A percentile compares a stretch with the other conserved stretches of the same genome.
These are phyloP conservation scores for Aspergillus asperescens DNA, from an alignment of 495 filamentous ascomycete species.

Conservation along the genomic window DNA sequence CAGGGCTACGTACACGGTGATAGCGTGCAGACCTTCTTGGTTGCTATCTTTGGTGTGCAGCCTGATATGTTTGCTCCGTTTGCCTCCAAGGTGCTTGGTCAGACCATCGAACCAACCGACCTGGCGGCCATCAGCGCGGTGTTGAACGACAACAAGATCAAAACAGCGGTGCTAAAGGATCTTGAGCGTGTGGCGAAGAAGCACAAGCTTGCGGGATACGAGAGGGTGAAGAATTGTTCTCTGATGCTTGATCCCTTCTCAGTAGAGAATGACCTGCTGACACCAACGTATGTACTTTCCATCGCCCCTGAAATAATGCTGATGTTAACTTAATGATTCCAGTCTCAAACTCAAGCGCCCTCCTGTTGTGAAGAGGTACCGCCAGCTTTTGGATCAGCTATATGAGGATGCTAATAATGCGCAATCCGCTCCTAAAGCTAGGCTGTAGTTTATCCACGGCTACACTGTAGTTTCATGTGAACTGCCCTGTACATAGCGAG, in stretches of 20 bases:
- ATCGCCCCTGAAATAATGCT: background rate
- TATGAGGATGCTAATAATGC: constrained; percentile 66
- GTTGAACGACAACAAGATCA: constrained; percentile 60
- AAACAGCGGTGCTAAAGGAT: constrained; percentile 68
- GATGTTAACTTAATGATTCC: constrained; percentile 29
- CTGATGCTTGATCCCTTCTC: constrained; percentile 86
- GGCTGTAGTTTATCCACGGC: constrained; percentile 28
- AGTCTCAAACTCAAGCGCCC: constrained; percentile 95
- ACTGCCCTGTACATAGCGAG: constrained; percentile 7
- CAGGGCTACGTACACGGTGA: constrained; percentile 92
- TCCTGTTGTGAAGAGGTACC: constrained; percentile 74
- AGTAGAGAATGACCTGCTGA: constrained; percentile 90
- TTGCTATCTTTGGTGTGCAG: constrained; percentile 82
- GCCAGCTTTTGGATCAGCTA: constrained; percentile 66
- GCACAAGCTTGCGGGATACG: constrained; percentile 84
- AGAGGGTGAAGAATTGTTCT: constrained; percentile 69
- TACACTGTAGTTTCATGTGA: background rate
- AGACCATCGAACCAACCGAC: constrained; percentile 57
- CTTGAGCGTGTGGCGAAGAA: constrained; percentile 75
- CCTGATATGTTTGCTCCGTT: constrained; percentile 75
- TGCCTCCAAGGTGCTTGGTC: constrained; percentile 67
- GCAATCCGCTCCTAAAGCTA: constrained; percentile 50
- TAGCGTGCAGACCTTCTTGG: constrained; percentile 72
- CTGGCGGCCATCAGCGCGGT: constrained; percentile 59
- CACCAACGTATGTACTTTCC: constrained; percentile 82